Base-by-base conservation (phyloP, 1,284 basidiomycete species). In the Puccinia novopanici region DNA sequence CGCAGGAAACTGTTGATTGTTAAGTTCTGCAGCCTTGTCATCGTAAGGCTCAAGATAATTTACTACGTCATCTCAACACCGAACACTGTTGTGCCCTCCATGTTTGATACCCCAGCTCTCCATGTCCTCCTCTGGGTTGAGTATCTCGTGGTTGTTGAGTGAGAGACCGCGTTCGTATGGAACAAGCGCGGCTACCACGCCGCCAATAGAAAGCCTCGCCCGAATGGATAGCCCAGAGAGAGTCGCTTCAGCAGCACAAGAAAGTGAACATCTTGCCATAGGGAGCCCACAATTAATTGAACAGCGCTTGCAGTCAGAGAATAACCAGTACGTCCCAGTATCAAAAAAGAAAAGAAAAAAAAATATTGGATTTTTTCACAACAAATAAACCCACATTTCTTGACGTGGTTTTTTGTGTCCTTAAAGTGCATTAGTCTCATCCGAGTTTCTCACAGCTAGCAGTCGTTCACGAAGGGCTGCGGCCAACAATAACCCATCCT, bases 111-210 rank as follows among this genome's bases (percentile, higher is more conserved):
- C 24, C 63, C 17, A n/a, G 34, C 34, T 2, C 1, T 34, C 34
- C 34, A 34, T 34, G 40, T 65, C 63, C 2, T 65, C 9, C 19
- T 65, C n/a, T 45, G 40, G 10, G 45, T 45, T 65, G 40, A 65
- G 17, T 65, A 4, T 45, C 37, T 34, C 34, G 34, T 12, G 3
- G 40, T 65, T 65, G 22, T 15, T 24, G 15, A 17, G 10, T 65
- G 37, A 12, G 37, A 45, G 9, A 40, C 63, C 10, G 42, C n/a
- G 8, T 42, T 24, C 19, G 3, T 37, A 65, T 65, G 63, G 63
- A 65, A 30, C 63, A 22, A n/a, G 63, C 63, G 63, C 63, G 30
- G 63, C 63, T 65, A 34, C n/a, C 5, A 65, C 63, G 63, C 63
- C 63, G 42, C 42, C 40, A 24, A 24, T 42, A 5, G 40, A 45